These are phyloP conservation scores for Cymodocea nodosa DNA, from an alignment of 116 monocot genomes.

Conservation along the genomic window DNA sequence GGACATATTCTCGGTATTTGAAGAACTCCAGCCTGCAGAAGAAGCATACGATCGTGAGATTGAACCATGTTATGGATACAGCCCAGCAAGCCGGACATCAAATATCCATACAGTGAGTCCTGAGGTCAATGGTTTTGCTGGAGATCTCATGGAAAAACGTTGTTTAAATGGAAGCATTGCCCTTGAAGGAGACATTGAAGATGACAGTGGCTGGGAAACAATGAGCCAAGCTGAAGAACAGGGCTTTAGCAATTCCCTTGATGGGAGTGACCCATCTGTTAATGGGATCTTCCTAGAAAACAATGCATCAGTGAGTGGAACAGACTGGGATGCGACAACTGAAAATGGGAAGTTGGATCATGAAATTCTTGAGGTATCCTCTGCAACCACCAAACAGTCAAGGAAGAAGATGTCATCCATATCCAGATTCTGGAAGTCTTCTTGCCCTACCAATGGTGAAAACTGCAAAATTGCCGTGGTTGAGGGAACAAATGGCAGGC, in stretches of 20 bases:
- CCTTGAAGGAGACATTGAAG: constrained; percentile 29
- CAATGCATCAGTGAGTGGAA: constrained; percentile 51
- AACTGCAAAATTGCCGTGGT: constrained; percentile 26
- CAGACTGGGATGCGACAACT: constrained; percentile 41
- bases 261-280: constrained; percentile 56
- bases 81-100: constrained; percentile 28
- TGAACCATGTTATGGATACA: constrained; percentile 33
- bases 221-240: constrained; percentile 46
- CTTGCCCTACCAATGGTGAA: constrained; percentile 24
- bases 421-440: constrained; percentile 56
- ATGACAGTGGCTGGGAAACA: constrained; percentile 78
- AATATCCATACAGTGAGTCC: constrained; percentile 36
- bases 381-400: constrained; percentile 26
- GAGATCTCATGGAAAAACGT: constrained; percentile 9
- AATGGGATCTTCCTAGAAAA: constrained; percentile 47
- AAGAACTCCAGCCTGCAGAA: constrained; percentile 56
- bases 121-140: constrained; percentile 25
- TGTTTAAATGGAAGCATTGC: constrained; percentile 16
- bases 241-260: constrained; percentile 54
- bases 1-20: constrained; percentile 68
- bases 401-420: constrained; percentile 55
- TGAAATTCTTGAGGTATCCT: constrained; percentile 56
- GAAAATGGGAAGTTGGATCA: constrained; percentile 28
- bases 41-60: constrained; percentile 40
- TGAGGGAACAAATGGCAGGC: constrained; percentile 30